Base-by-base conservation (phyloP, 768 basidiomycete species). In the Tricholoma sp. region DNA sequence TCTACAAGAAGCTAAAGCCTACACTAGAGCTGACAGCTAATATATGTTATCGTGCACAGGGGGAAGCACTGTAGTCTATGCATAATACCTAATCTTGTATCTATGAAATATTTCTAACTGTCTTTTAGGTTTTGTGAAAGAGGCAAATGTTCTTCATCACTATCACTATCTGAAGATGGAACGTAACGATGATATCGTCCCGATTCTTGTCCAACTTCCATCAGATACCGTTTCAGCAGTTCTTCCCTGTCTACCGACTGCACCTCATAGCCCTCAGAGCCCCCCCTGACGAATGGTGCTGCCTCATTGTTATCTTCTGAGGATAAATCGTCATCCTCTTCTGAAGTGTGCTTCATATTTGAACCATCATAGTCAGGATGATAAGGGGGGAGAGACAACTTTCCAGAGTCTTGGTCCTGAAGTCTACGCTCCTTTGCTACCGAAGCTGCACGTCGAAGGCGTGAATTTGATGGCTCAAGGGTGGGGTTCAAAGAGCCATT, bases 251-350 rank as follows among this genome's bases (percentile, higher is more conserved):
- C 74, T 36, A 80, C 70, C 10, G 80, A 71, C 12, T 77, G 78
- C 47, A 89, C 83, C 65, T 94, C 91, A 61, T 85, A 89, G 4
- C 91, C 91, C 71, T 94, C 92, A 12, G 90, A 93, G 18, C 91
- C 91, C 44, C 82, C 72, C 52, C 91, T 76, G 48, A 89, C 75
- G 32, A 68, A 70, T 6, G 65, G 58, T 32, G 59, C 47, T 4
- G 60, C 66, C 31, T 57, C 55, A 47, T 65, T 63, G 32, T 63
- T 64, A 42, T 73, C 71, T 1, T 66, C 66, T n/a, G 68, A 69
- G 10, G 62, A 51, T 20, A 69, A 71, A 39, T 67, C 57, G 15
- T 33, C 32, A 50, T 57, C 60, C 12, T 34, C 45, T 20, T 34
- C 45, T 20, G 12, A 52, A 12, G 45, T 28, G 4, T 52, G 54